Base-by-base conservation (phyloP, 345 rosid genomes). In the Bruguiera gymnorhiza region DNA sequence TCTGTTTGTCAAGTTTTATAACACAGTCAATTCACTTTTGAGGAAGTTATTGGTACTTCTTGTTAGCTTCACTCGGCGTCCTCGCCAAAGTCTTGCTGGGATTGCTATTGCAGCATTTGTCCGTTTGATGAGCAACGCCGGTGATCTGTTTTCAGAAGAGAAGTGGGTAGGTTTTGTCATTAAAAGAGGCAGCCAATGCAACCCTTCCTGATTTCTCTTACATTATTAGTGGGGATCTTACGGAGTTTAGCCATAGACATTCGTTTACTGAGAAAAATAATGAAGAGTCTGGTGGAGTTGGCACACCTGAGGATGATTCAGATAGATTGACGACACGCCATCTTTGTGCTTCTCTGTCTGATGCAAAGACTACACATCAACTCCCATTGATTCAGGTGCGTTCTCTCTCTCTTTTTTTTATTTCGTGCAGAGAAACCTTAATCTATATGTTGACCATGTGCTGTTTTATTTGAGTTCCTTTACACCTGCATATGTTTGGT, bases 31-130 rank as follows among this genome's bases (percentile, higher is more conserved):
- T 87, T 97, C 98, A 31, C 98, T 95, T 63, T 83, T 95, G 72
- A 79, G 75, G 65, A 95, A 90, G 81, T 93, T 90, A 73, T 80
- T 95, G 72, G 78, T 65, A 65, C 95, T 95, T 82, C 87, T 95
- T 51, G 92, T 90, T 51, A 92, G 96, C 80, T 95, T 95, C 76
- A 88, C 90, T 66, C 85, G 83, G 75, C 97, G 98, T 60, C 99
- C 97, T 81, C 99, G 92, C 83, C 99, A 95, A 75, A 95, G 98
- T 76, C 97, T 95, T 67, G 98, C 99, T 60, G 98, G 97, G 61
- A 95, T 95, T 67, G 99, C 98, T 63, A 92, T 95, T 51, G 97
- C 98, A 61, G 97, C 99, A 23, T 89, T 90, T 86, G 97, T 95
- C 56, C 93, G 98, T 62, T 81, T 95, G 82, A 92, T 95, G 98